Conservation (phyloP, 345 rosid species). For the Pugionium dolabratum region DNA sequence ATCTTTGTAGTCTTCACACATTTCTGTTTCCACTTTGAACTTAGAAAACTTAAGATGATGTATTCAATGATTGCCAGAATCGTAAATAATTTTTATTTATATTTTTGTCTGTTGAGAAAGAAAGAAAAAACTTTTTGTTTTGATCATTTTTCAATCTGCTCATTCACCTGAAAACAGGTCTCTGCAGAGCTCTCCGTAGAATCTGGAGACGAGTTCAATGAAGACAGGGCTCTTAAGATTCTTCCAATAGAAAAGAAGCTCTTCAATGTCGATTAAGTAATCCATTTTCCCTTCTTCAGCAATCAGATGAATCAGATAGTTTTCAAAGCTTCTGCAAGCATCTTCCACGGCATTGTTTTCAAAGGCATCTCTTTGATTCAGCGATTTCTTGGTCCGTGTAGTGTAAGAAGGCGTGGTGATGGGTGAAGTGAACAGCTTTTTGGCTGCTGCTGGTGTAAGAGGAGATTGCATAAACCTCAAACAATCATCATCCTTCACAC, state of each 20-base stretch:
- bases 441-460: slow-evolving; percentile 58
- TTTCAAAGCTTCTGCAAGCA: slow-evolving; percentile 84
- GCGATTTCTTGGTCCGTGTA: slow-evolving; percentile 21
- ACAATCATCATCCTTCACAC: slow-evolving; percentile 30
- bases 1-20: slow-evolving; percentile 20
- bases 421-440: slow-evolving; percentile 49
- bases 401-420: slow-evolving; percentile 54
- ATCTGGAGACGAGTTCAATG: slow-evolving; percentile 65
- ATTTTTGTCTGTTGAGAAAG: neutral
- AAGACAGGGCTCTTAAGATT: slow-evolving; percentile 77
- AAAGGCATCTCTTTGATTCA: slow-evolving; percentile 31
- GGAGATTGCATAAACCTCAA: slow-evolving; percentile 47
- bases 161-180: slow-evolving; percentile 42
- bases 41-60: slow-evolving; percentile 17
- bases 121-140: slow-evolving; percentile 12
- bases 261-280: slow-evolving; percentile 79
- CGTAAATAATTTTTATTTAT: neutral
- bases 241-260: slow-evolving; percentile 85
- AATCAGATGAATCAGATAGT: slow-evolving; percentile 77
- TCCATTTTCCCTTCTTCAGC: slow-evolving; percentile 75
- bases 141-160: neutral
- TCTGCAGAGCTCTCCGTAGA: slow-evolving; percentile 84
- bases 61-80: slow-evolving; percentile 11
- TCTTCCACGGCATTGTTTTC: slow-evolving; percentile 56
- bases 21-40: slow-evolving; percentile 9